phyloP scores from a whole-genome alignment of 1,139 yeast genomes.

The Pichia sp. region DNA sequence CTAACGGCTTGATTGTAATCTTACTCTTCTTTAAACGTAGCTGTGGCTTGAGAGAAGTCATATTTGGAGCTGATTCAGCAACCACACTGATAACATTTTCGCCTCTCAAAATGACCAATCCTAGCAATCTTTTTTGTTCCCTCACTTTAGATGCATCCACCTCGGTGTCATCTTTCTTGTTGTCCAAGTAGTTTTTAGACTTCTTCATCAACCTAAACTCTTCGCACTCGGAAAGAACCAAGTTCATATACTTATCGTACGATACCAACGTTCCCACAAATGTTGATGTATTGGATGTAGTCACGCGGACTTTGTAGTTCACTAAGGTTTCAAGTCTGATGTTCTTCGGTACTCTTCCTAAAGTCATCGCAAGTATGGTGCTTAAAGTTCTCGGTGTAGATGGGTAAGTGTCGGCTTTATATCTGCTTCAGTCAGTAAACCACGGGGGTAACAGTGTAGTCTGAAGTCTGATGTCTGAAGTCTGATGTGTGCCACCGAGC shows the following conservation, averaged over 20 bases:
- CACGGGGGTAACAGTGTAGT: too few species aligned
- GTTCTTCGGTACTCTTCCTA: slow-evolving; percentile 27
- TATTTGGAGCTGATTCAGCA: slow-evolving; percentile 67
- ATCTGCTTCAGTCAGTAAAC: too few species aligned
- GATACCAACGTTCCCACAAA: slow-evolving; percentile 78
- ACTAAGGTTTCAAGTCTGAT: slow-evolving; percentile 50
- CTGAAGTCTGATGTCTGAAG: too few species aligned
- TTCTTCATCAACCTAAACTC: slow-evolving; percentile 73
- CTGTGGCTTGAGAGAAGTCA: slow-evolving; percentile 22
- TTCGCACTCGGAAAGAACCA: slow-evolving; percentile 79
- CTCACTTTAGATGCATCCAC: slow-evolving; percentile 29
- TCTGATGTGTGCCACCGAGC: too few species aligned
- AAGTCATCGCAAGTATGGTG: too few species aligned
- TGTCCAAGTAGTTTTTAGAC: slow-evolving; percentile 33
- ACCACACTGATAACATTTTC: slow-evolving; percentile 81
- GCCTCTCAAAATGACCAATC: slow-evolving; percentile 80
- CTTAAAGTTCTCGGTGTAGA: too few species aligned
- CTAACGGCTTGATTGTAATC: slow-evolving; percentile 25
- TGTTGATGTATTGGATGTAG: slow-evolving; percentile 67
- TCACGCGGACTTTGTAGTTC: slow-evolving; percentile 64
- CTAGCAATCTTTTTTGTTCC: slow-evolving; percentile 67
- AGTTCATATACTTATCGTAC: slow-evolving; percentile 83
- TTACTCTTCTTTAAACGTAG: slow-evolving; percentile 26
- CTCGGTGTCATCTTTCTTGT: slow-evolving; percentile 2
- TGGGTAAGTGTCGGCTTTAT: too few species aligned